A percentile compares a stretch with the other conserved stretches of the same genome.
Conservation (phyloP, 768 basidiomycete genomes). For the Leccinum incarnatum region DNA sequence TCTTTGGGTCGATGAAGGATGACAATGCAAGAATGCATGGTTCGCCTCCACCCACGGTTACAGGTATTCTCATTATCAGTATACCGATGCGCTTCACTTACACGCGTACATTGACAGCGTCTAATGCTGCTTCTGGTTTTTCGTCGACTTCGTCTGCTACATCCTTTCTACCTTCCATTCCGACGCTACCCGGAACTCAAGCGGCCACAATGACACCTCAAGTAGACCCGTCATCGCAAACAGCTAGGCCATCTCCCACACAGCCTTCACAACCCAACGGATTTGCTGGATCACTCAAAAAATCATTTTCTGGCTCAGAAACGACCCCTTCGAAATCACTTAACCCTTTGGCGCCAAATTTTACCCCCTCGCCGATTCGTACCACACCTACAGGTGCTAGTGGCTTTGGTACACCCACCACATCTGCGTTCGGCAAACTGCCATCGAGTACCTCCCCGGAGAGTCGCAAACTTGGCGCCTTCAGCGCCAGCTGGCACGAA, state of each 20-base stretch:
- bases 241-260: not conserved
- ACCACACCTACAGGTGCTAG: not conserved
- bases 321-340: slow-evolving; percentile 9
- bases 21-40: not conserved
- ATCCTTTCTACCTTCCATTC: not conserved
- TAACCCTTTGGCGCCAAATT: slow-evolving; percentile 20
- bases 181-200: not conserved
- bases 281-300: not conserved
- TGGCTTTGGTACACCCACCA: not conserved
- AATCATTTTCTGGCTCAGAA: slow-evolving; percentile 6
- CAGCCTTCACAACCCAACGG: slow-evolving; percentile 2
- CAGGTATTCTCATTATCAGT: slow-evolving; percentile 13
- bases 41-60: not conserved
- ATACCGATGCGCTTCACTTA: not conserved
- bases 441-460: not conserved
- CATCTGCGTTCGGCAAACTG: not conserved
- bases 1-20: slow-evolving; percentile 8
- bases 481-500: not conserved
- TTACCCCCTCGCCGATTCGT: slow-evolving; percentile 8
- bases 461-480: not conserved
- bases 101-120: not conserved
- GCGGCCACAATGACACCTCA: not conserved
- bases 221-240: not conserved
- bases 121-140: not conserved
- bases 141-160: not conserved